Conservation (phyloP, 768 basidiomycete genomes). For the Lentinula boryana region DNA sequence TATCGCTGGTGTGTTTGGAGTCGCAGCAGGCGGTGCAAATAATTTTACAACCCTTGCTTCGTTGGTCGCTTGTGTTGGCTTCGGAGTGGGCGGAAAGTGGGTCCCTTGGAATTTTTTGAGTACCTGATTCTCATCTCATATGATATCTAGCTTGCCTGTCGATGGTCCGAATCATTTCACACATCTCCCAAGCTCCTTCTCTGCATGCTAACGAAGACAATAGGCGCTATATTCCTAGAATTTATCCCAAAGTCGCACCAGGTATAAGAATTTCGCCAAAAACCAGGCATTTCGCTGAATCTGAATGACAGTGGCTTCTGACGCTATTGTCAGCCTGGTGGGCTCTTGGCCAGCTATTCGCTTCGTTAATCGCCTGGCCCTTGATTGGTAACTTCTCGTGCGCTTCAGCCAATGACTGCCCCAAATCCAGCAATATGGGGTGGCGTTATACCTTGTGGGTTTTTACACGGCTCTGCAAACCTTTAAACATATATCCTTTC, state of each 20-base stretch:
- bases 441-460: slow-evolving; percentile 53
- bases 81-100: slow-evolving; percentile 48
- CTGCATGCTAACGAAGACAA: neutral
- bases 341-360: slow-evolving; percentile 22
- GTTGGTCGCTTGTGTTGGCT: slow-evolving; percentile 38
- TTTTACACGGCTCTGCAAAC: neutral
- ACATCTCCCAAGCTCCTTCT: neutral
- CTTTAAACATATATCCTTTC: neutral
- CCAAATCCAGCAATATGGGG: slow-evolving; percentile 47
- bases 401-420: slow-evolving; percentile 33
- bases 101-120: slow-evolving; percentile 20
- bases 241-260: slow-evolving; percentile 37
- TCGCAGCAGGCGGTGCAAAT: slow-evolving; percentile 40
- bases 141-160: slow-evolving; percentile 30
- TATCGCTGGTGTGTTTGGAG: slow-evolving; percentile 41
- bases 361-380: slow-evolving; percentile 42
- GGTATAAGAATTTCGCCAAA: slow-evolving; percentile 10
- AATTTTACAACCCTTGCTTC: slow-evolving; percentile 31
- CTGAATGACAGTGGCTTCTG: neutral
- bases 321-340: slow-evolving; percentile 6
- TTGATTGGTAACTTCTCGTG: slow-evolving; percentile 56
- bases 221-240: slow-evolving; percentile 39
- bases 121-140: slow-evolving; percentile 15
- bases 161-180: slow-evolving; percentile 28
- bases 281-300: neutral